Conservation (phyloP, 1,284 basidiomycete genomes). For the Schizophyllum amplum region DNA sequence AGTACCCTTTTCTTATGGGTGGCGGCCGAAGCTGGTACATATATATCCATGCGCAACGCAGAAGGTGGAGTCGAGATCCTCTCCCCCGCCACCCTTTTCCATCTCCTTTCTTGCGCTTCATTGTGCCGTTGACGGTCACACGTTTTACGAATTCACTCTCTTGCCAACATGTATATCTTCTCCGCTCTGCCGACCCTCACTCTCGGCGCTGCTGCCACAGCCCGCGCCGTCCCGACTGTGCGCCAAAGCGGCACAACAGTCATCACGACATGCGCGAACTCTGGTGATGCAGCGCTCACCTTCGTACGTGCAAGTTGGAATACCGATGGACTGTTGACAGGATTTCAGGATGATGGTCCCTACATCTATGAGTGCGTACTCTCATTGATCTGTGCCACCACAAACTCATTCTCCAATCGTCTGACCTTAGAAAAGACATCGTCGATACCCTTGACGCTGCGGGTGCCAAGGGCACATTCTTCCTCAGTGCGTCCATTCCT, state of each 20-base stretch:
- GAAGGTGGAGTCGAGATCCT: neutral
- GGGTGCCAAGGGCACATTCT: slow-evolving; percentile 44
- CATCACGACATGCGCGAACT: slow-evolving; percentile 17
- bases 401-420: neutral
- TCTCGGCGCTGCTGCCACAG: neutral
- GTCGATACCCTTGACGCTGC: slow-evolving; percentile 27
- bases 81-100: too few species aligned
- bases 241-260: neutral
- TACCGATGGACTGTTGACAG: neutral
- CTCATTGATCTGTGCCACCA: neutral
- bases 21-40: neutral
- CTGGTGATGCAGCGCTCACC: slow-evolving; percentile 34
- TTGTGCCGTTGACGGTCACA: neutral
- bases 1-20: neutral
- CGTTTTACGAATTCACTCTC: neutral
- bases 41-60: neutral
- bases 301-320: slow-evolving; percentile 26
- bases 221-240: neutral
- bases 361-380: slow-evolving; percentile 27
- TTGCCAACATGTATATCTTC: neutral
- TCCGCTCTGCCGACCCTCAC: neutral
- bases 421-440: slow-evolving; percentile 26
- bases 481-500: slow-evolving; percentile 35
- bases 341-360: slow-evolving; percentile 38
- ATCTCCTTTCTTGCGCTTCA: neutral